These are phyloP conservation scores for Papiliotrema laurentii DNA, from an alignment of 1,284 basidiomycete species.

Conservation along the genomic window DNA sequence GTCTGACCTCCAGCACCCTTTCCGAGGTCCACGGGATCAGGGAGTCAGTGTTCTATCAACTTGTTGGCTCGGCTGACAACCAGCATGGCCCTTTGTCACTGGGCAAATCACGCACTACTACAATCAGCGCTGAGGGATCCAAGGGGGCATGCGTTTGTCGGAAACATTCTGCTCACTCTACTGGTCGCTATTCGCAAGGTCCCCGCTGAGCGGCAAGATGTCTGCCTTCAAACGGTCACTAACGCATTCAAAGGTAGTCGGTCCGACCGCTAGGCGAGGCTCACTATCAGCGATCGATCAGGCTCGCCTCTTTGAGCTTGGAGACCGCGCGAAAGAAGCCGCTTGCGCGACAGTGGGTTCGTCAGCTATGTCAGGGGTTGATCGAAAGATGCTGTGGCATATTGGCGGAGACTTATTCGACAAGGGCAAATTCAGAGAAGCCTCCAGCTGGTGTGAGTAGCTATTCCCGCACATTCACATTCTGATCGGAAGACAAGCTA, in stretches of 20 bases:
- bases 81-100: neutral
- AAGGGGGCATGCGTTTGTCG: neutral
- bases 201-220: too few species aligned
- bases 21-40: neutral
- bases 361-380: neutral
- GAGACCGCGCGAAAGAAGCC: neutral
- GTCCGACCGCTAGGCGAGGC: neutral
- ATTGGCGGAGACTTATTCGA: neutral
- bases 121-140: neutral
- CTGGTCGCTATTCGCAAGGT: neutral
- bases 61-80: neutral
- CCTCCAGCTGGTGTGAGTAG: neutral
- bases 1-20: neutral
- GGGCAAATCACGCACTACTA: neutral
- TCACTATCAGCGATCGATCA: neutral
- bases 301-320: neutral
- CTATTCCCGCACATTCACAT: neutral
- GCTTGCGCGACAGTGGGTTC: neutral
- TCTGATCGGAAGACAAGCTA: too few species aligned
- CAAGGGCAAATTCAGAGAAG: neutral
- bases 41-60: neutral
- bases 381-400: neutral
- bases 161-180: neutral
- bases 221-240: neutral
- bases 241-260: neutral